Evolutionary conservation across 352 stramenopile species (phyloP), one percentile per base, ranked within the genome.

Genomic region (Bremia lactucae): DNA sequence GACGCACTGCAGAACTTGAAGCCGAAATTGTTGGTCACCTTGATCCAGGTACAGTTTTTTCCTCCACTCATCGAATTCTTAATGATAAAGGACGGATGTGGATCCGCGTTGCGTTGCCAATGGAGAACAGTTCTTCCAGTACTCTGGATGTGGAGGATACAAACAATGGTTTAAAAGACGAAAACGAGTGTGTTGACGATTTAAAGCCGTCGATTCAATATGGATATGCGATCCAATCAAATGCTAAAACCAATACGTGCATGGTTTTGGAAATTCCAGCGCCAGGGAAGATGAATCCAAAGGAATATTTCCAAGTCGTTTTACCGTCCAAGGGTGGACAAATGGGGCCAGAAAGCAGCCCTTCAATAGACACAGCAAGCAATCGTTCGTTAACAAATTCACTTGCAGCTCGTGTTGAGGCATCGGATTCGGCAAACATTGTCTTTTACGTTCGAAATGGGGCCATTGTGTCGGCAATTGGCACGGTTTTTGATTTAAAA

Each of bases 201-300:
- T 22, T 55, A 18, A 43, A 40, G 11, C 24, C 31, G 25, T 19
- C 42, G 4, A 36, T 66, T 0, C 57, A 37, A 25, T 87, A 80
- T 23, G 75, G 72, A 19, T 87, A 79, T 22, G 71, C 53, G n/a
- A 79, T 87, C 37, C 75, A 85, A 51, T 83, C 68, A 10, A 84
- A 83, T 33, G 71, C 73, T 26, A 84, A 82, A 56, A 86, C 69
- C 1, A 88, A 88, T 29, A 62, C 65, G 6, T 84, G 71, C 34
- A 79, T 88, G 68, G 61, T 88, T 1, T 71, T 80, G 36, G 76
- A 88, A 49, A 82, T 88, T 23, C 42, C 67, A 8, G 11, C 55
- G 0, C 68, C 75, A 5, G 58, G 68, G 0, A 85, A 85, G 23
- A 68, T 83, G 62, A 50, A 56, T 8, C 60, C 68, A n/a, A 68